Evolutionary conservation across 148 eudicot species (phyloP).

Genomic region (Pharnaceum exiguum): DNA sequence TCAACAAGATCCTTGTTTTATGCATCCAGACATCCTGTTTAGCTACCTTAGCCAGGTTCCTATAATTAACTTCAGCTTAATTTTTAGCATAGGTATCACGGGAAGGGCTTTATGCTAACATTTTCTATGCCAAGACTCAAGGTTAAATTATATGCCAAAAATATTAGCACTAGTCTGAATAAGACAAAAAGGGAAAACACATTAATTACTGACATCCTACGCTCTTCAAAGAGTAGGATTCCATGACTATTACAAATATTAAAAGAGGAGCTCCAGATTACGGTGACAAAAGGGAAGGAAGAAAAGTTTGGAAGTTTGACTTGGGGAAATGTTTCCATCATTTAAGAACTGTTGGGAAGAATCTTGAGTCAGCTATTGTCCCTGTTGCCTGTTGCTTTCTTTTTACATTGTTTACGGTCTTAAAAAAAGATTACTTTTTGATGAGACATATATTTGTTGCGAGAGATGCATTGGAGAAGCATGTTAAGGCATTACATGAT

Average conservation of each 20-base stretch:
- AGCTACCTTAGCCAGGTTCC: constrained; percentile 11
- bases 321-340: constrained; percentile 28
- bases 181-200: constrained; percentile 28
- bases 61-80: not conserved
- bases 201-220: constrained; percentile 26
- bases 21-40: too few species aligned
- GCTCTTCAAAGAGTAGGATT: constrained; percentile 12
- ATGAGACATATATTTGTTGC: constrained; percentile 20
- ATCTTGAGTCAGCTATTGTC: constrained; percentile 35
- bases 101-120: not conserved
- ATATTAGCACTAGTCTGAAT: constrained; percentile 17
- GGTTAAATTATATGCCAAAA: not conserved
- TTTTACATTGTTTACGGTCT: not conserved
- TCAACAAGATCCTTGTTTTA: too few species aligned
- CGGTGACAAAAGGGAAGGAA: constrained; percentile 21
- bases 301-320: constrained; percentile 29
- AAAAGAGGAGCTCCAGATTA: constrained; percentile 8
- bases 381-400: constrained; percentile 24
- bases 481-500: constrained; percentile 14
- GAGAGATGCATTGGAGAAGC: constrained; percentile 28
- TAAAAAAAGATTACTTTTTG: constrained; percentile 1
- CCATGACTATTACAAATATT: constrained; percentile 4
- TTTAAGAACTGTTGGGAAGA: constrained; percentile 18
- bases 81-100: not conserved
- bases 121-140: constrained; percentile 18